These are phyloP conservation scores for Alternaria novae-zelandiae DNA, from an alignment of 2,329 filamentous ascomycete species.

Conservation along the genomic window DNA sequence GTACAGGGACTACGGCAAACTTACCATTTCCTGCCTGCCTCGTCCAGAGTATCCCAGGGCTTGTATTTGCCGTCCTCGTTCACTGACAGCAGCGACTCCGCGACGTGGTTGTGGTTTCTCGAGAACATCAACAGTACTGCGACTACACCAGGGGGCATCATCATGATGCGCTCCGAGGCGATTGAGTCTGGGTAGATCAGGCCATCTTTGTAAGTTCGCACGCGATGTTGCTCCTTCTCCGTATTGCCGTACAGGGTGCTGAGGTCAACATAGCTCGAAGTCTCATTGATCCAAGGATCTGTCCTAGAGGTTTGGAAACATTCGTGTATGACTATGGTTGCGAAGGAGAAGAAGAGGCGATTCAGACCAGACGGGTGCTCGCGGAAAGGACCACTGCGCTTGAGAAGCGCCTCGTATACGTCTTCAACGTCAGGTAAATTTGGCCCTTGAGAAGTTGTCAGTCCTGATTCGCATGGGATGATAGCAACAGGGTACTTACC, in stretches of 20 bases:
- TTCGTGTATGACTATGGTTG: conserved; percentile 67
- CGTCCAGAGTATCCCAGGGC: conserved; percentile 69
- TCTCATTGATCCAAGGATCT: conserved; percentile 68
- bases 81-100: conserved; percentile 75
- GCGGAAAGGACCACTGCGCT: conserved; percentile 62
- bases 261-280: conserved; percentile 76
- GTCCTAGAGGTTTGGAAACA: conserved; percentile 68
- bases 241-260: conserved; percentile 73
- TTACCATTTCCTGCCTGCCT: conserved; percentile 46
- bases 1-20: neutral
- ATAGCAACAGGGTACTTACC: conserved; percentile 29
- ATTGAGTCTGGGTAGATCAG: conserved; percentile 73
- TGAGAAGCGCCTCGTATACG: conserved; percentile 68
- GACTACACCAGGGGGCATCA: conserved; percentile 71
- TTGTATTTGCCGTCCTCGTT: conserved; percentile 80
- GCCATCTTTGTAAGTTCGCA: conserved; percentile 70
- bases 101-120: conserved; percentile 83
- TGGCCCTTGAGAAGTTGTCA: conserved; percentile 29
- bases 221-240: conserved; percentile 67
- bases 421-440: conserved; percentile 68
- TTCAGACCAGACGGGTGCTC: conserved; percentile 74
- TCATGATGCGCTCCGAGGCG: conserved; percentile 67
- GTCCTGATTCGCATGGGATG: neutral
- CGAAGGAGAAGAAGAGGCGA: conserved; percentile 74
- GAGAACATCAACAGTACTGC: conserved; percentile 71